phyloP scores from a whole-genome alignment of 371 early-diverging fungal species.

The Conidiobolus incongruus region DNA sequence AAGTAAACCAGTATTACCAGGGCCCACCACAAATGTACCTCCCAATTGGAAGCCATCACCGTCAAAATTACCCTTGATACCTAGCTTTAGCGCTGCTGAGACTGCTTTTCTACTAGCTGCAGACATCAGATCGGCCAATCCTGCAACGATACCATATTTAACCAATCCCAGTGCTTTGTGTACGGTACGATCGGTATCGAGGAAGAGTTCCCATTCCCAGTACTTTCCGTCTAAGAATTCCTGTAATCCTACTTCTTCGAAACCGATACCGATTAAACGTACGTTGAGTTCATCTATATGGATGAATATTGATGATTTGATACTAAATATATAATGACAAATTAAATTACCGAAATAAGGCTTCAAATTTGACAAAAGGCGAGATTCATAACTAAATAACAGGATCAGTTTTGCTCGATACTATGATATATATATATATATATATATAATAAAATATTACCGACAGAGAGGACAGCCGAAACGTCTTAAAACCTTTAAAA shows the following conservation, averaged over 20 bases:
- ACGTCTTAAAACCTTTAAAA: conserved; percentile 3
- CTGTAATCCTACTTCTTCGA: conserved; percentile 5
- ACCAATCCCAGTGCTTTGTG: conserved; percentile 1
- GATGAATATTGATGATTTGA: not conserved
- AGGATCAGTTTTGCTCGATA: too few species aligned
- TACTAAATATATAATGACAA: not conserved
- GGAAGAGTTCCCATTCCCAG: conserved; percentile 5
- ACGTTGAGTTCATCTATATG: conserved; percentile 1
- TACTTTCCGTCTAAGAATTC: conserved; percentile 5
- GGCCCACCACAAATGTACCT: conserved; percentile 4
- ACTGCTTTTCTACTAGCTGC: conserved; percentile 1
- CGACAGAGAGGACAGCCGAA: conserved; percentile 3
- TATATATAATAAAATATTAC: too few species aligned
- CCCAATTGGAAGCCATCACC: conserved; percentile 5
- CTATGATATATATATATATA: too few species aligned
- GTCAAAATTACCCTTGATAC: not conserved
- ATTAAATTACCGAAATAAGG: not conserved
- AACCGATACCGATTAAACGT: conserved; percentile 3
- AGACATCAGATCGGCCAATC: conserved; percentile 2
- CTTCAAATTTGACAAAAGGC: not conserved
- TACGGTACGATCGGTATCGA: conserved; percentile 4
- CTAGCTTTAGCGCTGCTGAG: not conserved
- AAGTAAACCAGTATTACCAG: conserved; percentile 1
- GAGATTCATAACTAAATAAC: not conserved
- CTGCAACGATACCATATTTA: not conserved